These are phyloP conservation scores for Agrocybe chaxingu DNA, from an alignment of 768 basidiomycete genomes.

Conservation along the genomic window DNA sequence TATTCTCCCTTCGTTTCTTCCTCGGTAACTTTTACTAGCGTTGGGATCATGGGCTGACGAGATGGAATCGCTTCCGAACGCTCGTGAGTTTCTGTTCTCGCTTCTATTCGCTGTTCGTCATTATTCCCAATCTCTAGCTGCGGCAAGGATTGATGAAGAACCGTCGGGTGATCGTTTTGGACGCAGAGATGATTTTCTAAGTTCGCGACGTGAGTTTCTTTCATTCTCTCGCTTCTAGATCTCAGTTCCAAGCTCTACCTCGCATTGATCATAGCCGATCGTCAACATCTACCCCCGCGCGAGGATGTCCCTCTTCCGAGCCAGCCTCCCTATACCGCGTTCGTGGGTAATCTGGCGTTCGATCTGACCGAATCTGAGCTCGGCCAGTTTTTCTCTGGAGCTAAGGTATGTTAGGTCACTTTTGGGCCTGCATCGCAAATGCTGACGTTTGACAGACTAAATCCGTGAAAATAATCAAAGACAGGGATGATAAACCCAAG, in stretches of 20 bases:
- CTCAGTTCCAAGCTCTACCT: slow-evolving; percentile 11
- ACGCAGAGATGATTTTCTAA: slow-evolving; percentile 59
- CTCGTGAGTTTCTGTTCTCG: slow-evolving; percentile 63
- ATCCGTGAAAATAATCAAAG: slow-evolving; percentile 89
- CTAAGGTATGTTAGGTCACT: slow-evolving; percentile 43
- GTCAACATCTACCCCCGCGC: slow-evolving; percentile 48
- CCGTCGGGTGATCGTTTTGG: slow-evolving; percentile 49
- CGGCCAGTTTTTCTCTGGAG: slow-evolving; percentile 71
- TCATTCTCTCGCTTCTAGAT: neutral
- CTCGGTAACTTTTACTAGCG: slow-evolving; percentile 40
- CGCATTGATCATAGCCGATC: slow-evolving; percentile 44
- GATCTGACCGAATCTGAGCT: slow-evolving; percentile 86
- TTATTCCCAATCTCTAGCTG: slow-evolving; percentile 42
- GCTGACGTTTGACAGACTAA: slow-evolving; percentile 49
- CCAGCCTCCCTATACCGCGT: slow-evolving; percentile 93
- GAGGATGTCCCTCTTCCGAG: slow-evolving; percentile 97
- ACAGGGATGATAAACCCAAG: slow-evolving; percentile 91
- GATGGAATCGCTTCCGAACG: slow-evolving; percentile 90
- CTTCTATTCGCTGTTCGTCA: slow-evolving; percentile 1
- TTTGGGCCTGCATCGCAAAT: neutral
- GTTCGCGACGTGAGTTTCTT: slow-evolving; percentile 51
- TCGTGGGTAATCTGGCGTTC: slow-evolving; percentile 92
- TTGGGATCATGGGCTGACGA: slow-evolving; percentile 99
- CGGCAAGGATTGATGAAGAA: slow-evolving; percentile 67
- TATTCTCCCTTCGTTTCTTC: slow-evolving; percentile 13